A percentile compares a stretch with the other conserved stretches of the same genome.
Evolutionary conservation across 1,139 yeast genomes (phyloP).

Genomic region (Blastobotrys ciferrii): DNA sequence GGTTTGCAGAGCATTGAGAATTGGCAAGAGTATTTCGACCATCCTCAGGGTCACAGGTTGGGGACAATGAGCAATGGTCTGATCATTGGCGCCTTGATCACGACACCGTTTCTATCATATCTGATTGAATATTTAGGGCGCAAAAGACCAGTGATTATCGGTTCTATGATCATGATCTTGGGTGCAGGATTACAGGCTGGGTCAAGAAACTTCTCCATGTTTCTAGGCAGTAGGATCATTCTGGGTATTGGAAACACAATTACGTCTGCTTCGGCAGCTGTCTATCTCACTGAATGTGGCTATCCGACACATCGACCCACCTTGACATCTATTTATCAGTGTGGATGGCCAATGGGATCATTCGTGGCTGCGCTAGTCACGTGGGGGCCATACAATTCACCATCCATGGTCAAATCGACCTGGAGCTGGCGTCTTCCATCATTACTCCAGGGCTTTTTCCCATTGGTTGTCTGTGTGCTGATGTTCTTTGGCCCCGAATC

Average conservation of each 20-base stretch:
- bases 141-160: conserved; percentile 42
- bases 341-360: conserved; percentile 54
- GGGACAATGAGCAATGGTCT: conserved; percentile 54
- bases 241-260: conserved; percentile 50
- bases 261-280: conserved; percentile 45
- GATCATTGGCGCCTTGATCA: conserved; percentile 44
- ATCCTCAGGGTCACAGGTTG: conserved; percentile 45
- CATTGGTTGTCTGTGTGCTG: conserved; percentile 33
- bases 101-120: conserved; percentile 26
- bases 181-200: conserved; percentile 48
- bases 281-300: conserved; percentile 41
- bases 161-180: conserved; percentile 42
- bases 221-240: conserved; percentile 49
- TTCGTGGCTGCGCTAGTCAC: conserved; percentile 54
- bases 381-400: conserved; percentile 41
- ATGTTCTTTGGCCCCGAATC: conserved; percentile 51
- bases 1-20: conserved; percentile 46
- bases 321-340: conserved; percentile 47
- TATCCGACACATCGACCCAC: conserved; percentile 45
- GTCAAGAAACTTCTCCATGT: conserved; percentile 43
- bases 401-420: conserved; percentile 20
- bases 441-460: conserved; percentile 41
- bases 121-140: conserved; percentile 51
- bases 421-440: conserved; percentile 49
- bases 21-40: conserved; percentile 40